phyloP scores from a whole-genome alignment of 768 basidiomycete species.

The Lactifluus rugatus region DNA sequence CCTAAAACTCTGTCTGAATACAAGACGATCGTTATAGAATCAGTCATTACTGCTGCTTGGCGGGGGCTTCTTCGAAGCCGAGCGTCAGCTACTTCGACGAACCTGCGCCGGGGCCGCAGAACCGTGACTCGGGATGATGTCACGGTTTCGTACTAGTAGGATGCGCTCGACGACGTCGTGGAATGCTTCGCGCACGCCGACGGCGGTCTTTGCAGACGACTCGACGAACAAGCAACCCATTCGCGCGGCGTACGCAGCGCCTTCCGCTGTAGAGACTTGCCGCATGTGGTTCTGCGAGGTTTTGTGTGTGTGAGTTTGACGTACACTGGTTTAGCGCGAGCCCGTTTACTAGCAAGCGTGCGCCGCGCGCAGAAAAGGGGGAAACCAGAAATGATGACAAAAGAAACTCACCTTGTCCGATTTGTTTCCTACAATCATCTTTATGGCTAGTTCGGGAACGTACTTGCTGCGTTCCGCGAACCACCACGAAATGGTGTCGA shows the following conservation, averaged over 20 bases:
- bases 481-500: conserved; percentile 87
- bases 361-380: too few species aligned
- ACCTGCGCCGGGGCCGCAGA: conserved; percentile 39
- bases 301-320: neutral
- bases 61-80: conserved; percentile 11
- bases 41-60: too few species aligned
- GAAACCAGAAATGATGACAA: neutral
- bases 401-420: conserved; percentile 60
- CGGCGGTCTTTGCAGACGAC: conserved; percentile 82
- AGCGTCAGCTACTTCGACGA: conserved; percentile 20
- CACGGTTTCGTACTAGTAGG: too few species aligned
- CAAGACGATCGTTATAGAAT: too few species aligned
- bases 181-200: conserved; percentile 71
- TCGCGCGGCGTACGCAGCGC: conserved; percentile 65
- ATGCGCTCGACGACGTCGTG: conserved; percentile 72
- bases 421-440: conserved; percentile 93
- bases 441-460: conserved; percentile 71
- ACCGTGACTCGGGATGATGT: conserved; percentile 23
- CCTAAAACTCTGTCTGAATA: too few species aligned
- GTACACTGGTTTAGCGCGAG: too few species aligned
- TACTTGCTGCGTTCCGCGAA: conserved; percentile 88
- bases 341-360: too few species aligned
- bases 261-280: conserved; percentile 73
- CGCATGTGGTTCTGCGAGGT: conserved; percentile 67
- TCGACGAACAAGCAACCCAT: conserved; percentile 85